A percentile compares a stretch with the other conserved stretches of the same genome.
Evolutionary conservation across 2,329 filamentous ascomycete species (phyloP).

Genomic region (Cladosporium oxysporum): DNA sequence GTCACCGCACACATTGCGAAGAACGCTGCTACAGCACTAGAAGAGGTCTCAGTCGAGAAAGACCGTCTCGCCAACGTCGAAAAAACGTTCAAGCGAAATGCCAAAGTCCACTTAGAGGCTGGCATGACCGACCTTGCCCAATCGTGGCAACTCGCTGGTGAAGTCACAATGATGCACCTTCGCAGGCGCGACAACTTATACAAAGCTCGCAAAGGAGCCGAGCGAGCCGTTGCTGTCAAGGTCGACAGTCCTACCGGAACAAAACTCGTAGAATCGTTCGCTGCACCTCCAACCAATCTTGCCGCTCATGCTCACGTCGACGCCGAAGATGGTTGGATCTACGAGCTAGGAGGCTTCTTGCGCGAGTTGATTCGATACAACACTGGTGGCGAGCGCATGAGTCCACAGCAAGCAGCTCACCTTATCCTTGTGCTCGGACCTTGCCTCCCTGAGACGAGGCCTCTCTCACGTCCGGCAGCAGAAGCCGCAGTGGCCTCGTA

Average conservation of each 20-base stretch:
- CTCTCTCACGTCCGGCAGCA: constrained; percentile 34
- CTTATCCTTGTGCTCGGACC: constrained; percentile 50
- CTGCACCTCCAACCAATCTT: constrained; percentile 1
- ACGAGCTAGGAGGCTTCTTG: constrained; percentile 46
- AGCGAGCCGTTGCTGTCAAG: constrained; percentile 7
- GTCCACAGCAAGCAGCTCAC: constrained; percentile 51
- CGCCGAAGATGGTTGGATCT: constrained; percentile 36
- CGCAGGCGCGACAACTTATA: constrained; percentile 6
- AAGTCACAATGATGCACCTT: constrained; percentile 16
- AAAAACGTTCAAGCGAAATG: constrained; percentile 1
- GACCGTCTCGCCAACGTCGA: constrained; percentile 8
- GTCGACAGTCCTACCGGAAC: not conserved
- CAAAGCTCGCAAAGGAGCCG: constrained; percentile 1
- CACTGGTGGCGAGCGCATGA: constrained; percentile 40
- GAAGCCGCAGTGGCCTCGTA: constrained; percentile 42
- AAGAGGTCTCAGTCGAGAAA: constrained; percentile 39
- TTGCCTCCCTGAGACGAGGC: constrained; percentile 46
- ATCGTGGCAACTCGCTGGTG: constrained; percentile 15
- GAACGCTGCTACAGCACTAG: constrained; percentile 26
- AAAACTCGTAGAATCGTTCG: not conserved
- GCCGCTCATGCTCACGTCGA: constrained; percentile 25
- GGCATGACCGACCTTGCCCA: constrained; percentile 15
- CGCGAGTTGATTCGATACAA: constrained; percentile 45
- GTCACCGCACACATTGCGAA: constrained; percentile 16
- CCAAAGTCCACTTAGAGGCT: constrained; percentile 6